Base-by-base conservation (phyloP, 2,329 filamentous ascomycete species). In the Bipolaris victoriae region DNA sequence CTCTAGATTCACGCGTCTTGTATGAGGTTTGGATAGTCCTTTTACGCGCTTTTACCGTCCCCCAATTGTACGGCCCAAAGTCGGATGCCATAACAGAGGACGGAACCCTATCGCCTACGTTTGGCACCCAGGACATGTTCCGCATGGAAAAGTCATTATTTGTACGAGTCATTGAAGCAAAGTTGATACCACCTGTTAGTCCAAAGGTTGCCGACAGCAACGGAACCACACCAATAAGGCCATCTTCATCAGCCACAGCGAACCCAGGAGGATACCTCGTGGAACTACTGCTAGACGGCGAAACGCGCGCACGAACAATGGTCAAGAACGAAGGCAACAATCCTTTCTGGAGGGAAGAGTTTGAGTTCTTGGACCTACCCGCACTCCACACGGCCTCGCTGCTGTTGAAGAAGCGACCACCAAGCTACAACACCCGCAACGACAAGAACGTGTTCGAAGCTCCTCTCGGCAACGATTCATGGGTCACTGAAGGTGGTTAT, bases 1-100 rank as follows among this genome's bases (percentile, higher is more conserved):
- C 91, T 3, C 79, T 97, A 43, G 94, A 98, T 66, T 93, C 87
- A 24, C 86, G 93, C 40, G 87, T 96, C 6, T 82, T 96, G n/a
- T 97, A 96, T 68, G 95, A 99, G 74, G 95, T 97, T 11, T 99
- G 95, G 95, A 94, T 96, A 69, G 93, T 97, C 6, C 81, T 99
- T 9, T 77, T 99, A 29, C 87, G 94, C 61, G 92, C 94, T 0
- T 97, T 97, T 75, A 92, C 94, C 0, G 88, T 96, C 44, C 94
- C 95, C 0, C 92, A 97, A 67, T 83, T 98, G 11, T 98, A 97
- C 72, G 91, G 88, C 1, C 84, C 85, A n/a, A 83, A 84, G 60
- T 78, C 80, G 60, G 72, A 74, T 78, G 56, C 72, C 63, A 26
- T 81, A 77, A 62, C 71, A 76, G 75, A 74, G 24, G 74, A 78